Base-by-base conservation (phyloP, 192 early-diverging fungal species). In the Podila epigama region DNA sequence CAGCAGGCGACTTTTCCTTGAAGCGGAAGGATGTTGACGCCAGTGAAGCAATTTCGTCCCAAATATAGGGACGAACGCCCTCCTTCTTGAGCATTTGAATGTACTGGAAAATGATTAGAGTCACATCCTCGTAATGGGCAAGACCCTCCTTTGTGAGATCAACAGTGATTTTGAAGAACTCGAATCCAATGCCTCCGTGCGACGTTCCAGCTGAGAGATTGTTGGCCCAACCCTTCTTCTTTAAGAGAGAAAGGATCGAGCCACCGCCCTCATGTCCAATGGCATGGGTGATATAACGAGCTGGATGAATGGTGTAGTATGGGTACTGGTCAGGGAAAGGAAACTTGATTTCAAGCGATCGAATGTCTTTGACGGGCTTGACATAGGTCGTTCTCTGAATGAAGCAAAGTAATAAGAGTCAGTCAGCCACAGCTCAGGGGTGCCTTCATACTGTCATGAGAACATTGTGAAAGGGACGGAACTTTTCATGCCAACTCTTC, bases 251-350 rank as follows among this genome's bases (percentile, higher is more conserved):
- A 25, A 96, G 80, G 48, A 98, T 82, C 10, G 96, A 97, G 11
- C 97, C 97, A 35, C 82, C 82, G 39, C 91, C 91, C 79, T 98
- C 96, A 81, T 97, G 95, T 1, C 96, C 96, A 69, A 99, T 90
- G 52, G 98, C 85, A 72, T 96, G 95, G 15, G 92, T 90, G 37
- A 94, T 60, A 77, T 98, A 98, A 13, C 85, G 64, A 8, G 85
- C 84, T 29, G 96, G 93, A 79, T 93, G 82, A 48, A 65, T 70
- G 48, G 61, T 55, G 58, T 81, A 88, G 20, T 83, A 70, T 10
- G 86, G 85, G 62, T 85, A 84, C 66, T 90, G 82, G 59, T 97
- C 95, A 4, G 94, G 93, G 70, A 96, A 90, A 37, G 95, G 92
- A 71, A 97, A 97, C 15, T 87, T 89, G 63, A 99, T 64, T 48